Evolutionary conservation across 345 rosid species (phyloP), one percentile per base, ranked within the genome.

Genomic region (Capsella bursapastoris): DNA sequence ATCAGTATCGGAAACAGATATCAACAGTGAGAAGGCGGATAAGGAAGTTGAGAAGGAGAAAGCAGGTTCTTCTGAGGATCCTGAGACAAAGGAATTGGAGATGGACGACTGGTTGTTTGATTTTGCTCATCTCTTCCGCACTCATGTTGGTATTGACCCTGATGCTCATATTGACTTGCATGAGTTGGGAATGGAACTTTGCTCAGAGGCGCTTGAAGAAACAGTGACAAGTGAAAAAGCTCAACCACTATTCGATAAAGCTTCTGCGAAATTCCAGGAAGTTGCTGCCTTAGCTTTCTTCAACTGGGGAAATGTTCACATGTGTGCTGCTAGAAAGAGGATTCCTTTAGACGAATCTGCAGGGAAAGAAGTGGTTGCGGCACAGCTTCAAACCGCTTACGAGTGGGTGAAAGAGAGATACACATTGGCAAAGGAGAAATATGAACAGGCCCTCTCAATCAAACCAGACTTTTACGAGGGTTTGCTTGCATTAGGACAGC

Each of bases 21-120:
- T 78, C 50, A 80, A 78, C 52, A 72, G 68, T 69, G 84, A 87
- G 44, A 90, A 85, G 75, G 16, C 70, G 0, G 96, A 82, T 58
- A 83, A 86, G 69, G 58, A 53, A 53, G 58, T 53, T 28, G 58
- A 53, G 28, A 53, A 53, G 8, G 93, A 87, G 75, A 87, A 88
- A 80, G 11, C 73, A 6, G 82, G 27, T 56, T 80, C 83, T 77
- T 66, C 82, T 38, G 97, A 89, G 64, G 97, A 88, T 79, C 87
- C 85, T 7, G 97, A 90, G 68, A 74, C 81, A 72, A 92, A 84
- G 82, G 97, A 95, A 81, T 75, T 87, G 53, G 97, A 92, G 90
- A 92, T 92, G 89, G 99, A 95, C 78, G 99, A 95, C 79, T 95
- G 97, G 97, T 74, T 95, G 74, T 90, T 89, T 80, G 99, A 95